These are phyloP conservation scores for Haematococcus sp. DNA, from an alignment of 139 green algal genomes.

Conservation along the genomic window DNA sequence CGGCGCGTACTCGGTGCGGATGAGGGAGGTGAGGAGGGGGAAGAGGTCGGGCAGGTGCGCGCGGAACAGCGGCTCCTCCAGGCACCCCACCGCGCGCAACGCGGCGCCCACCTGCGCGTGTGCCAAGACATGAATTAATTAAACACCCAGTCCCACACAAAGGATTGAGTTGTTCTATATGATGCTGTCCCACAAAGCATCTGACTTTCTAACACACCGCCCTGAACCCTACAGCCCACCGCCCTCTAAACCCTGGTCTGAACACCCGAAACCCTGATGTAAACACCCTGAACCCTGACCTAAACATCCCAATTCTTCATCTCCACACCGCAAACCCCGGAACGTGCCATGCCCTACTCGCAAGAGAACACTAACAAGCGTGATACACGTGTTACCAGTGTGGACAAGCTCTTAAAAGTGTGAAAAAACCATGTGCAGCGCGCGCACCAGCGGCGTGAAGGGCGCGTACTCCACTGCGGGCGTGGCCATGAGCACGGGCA, in stretches of 20 bases:
- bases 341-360: too few relatives aligned
- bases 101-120: conserved; percentile 40
- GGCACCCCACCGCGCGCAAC: conserved; percentile 63
- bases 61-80: conserved; percentile 67
- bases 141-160: neutral
- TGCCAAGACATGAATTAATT: neutral
- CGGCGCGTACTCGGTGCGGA: conserved; percentile 77
- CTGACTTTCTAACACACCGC: too few relatives aligned
- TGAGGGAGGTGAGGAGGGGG: conserved; percentile 81
- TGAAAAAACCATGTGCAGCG: too few relatives aligned
- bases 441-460: conserved; percentile 65
- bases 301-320: too few relatives aligned
- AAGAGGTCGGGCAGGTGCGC: conserved; percentile 79
- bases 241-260: too few relatives aligned
- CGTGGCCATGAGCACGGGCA: conserved; percentile 45
- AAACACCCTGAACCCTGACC: too few relatives aligned
- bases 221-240: too few relatives aligned
- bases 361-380: neutral
- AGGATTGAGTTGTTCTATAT: conserved; percentile 2
- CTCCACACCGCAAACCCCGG: too few relatives aligned
- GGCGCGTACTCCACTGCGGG: conserved; percentile 59
- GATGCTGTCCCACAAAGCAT: neutral
- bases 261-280: too few relatives aligned
- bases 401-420: too few relatives aligned
- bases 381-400: neutral